Evolutionary conservation across 352 stramenopile species (phyloP).

Genomic region (Phytophthora europaea): DNA sequence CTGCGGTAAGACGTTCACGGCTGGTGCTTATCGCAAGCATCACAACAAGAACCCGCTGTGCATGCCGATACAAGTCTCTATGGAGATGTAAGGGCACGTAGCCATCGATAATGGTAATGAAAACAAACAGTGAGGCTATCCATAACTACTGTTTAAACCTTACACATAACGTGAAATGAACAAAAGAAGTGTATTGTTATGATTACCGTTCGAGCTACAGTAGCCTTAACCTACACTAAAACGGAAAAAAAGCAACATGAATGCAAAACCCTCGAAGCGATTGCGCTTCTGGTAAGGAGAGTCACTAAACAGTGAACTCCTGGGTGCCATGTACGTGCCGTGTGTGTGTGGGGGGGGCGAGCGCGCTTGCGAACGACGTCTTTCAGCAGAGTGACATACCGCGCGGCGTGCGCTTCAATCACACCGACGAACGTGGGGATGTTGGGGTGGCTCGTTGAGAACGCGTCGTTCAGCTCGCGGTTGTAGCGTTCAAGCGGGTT

Average conservation of each 20-base stretch:
- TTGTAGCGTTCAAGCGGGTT: too few relatives aligned
- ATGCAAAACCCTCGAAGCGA: too few relatives aligned
- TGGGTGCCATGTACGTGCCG: neutral
- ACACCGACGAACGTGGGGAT: neutral
- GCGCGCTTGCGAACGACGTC: constrained; percentile 2
- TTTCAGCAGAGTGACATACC: constrained; percentile 2
- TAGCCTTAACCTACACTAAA: too few relatives aligned
- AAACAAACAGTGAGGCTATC: neutral
- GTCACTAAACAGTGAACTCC: neutral
- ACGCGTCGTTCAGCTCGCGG: constrained; percentile 8
- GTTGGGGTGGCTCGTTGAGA: neutral
- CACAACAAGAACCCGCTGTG: neutral
- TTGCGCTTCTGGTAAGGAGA: too few relatives aligned
- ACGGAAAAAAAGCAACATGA: too few relatives aligned
- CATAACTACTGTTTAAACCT: too few relatives aligned
- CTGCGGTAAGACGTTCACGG: neutral
- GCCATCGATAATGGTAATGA: neutral
- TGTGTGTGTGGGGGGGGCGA: neutral
- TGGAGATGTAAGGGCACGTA: too few relatives aligned
- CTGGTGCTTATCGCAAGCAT: neutral
- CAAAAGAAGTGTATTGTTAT: too few relatives aligned
- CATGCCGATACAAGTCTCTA: neutral
- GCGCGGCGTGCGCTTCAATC: neutral
- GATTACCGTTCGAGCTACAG: too few relatives aligned
- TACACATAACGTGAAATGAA: too few relatives aligned